These are phyloP conservation scores for Backusella psychrophila DNA, from an alignment of 192 early-diverging fungal species.

Conservation along the genomic window DNA sequence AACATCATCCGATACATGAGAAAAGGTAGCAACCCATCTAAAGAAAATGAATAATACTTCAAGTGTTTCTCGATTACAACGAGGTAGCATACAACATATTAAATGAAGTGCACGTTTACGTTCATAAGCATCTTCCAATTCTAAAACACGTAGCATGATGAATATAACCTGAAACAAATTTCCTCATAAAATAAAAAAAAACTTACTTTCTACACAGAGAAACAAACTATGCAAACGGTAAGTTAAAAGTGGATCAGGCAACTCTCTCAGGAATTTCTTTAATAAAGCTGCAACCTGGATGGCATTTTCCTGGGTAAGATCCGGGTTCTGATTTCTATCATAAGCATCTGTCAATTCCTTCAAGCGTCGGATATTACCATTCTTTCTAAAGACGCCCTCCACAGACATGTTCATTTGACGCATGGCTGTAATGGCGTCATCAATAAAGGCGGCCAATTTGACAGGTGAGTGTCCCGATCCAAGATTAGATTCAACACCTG, in stretches of 20 bases:
- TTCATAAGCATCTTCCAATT: slow-evolving; percentile 45
- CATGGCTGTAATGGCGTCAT: slow-evolving; percentile 74
- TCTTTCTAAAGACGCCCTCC: slow-evolving; percentile 97
- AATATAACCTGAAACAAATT: not conserved
- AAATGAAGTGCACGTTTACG: slow-evolving; percentile 76
- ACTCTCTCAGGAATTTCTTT: slow-evolving; percentile 94
- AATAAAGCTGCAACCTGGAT: slow-evolving; percentile 93
- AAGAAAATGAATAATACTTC: slow-evolving; percentile 87
- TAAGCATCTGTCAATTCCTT: slow-evolving; percentile 83
- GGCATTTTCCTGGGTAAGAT: slow-evolving; percentile 69
- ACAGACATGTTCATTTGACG: slow-evolving; percentile 73
- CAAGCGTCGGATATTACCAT: slow-evolving; percentile 91
- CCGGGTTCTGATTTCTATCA: slow-evolving; percentile 77
- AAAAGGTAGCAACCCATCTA: slow-evolving; percentile 78
- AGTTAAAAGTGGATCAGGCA: slow-evolving; percentile 94
- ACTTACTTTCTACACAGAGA: slow-evolving; percentile 67
- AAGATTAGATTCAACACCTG: slow-evolving; percentile 77
- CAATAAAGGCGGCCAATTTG: slow-evolving; percentile 81
- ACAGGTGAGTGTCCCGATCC: slow-evolving; percentile 64
- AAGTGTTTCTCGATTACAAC: slow-evolving; percentile 87
- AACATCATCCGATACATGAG: slow-evolving; percentile 63
- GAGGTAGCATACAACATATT: slow-evolving; percentile 81
- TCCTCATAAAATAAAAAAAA: not conserved
- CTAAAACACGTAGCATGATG: slow-evolving; percentile 20
- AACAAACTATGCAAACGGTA: slow-evolving; percentile 86